A percentile compares a stretch with the other conserved stretches of the same genome.
phyloP scores from a whole-genome alignment of 176 grass and related monocot genomes.

The Lolium multiflorum region DNA sequence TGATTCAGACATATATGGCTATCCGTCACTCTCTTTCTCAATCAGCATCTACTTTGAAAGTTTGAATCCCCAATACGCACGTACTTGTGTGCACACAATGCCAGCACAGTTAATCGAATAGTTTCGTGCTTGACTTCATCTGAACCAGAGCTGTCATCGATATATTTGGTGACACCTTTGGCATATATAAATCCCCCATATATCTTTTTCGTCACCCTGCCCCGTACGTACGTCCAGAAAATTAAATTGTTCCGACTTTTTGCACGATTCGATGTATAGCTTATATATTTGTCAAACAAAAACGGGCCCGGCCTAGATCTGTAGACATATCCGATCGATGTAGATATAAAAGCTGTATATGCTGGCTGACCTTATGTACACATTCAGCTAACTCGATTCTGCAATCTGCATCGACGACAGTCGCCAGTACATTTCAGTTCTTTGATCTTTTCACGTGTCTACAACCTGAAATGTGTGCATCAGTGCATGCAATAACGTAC shows the following conservation, averaged over 20 bases:
- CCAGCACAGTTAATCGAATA: conserved; percentile 3
- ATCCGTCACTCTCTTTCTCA: neutral
- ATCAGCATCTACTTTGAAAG: conserved; percentile 39
- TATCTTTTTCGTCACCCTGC: conserved; percentile 30
- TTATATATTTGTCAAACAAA: conserved; percentile 39
- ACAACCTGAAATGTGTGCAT: conserved; percentile 13
- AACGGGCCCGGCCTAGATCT: conserved; percentile 3
- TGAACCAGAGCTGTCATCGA: neutral
- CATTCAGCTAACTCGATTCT: neutral
- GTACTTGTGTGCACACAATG: conserved; percentile 24
- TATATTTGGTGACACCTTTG: conserved; percentile 8
- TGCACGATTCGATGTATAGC: neutral
- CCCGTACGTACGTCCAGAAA: neutral
- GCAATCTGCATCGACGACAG: neutral
- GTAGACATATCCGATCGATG: conserved; percentile 6
- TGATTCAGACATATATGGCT: neutral
- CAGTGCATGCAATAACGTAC: conserved; percentile 52
- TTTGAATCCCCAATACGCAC: conserved; percentile 34
- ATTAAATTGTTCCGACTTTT: conserved; percentile 34
- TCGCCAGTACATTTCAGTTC: neutral
- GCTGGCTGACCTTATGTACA: neutral
- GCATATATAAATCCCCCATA: neutral
- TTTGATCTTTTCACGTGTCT: conserved; percentile 15
- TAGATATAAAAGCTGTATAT: conserved; percentile 25
- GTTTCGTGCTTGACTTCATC: conserved; percentile 1